Evolutionary conservation across 352 stramenopile species (phyloP).

Genomic region (Pseudoperonospora humuli): DNA sequence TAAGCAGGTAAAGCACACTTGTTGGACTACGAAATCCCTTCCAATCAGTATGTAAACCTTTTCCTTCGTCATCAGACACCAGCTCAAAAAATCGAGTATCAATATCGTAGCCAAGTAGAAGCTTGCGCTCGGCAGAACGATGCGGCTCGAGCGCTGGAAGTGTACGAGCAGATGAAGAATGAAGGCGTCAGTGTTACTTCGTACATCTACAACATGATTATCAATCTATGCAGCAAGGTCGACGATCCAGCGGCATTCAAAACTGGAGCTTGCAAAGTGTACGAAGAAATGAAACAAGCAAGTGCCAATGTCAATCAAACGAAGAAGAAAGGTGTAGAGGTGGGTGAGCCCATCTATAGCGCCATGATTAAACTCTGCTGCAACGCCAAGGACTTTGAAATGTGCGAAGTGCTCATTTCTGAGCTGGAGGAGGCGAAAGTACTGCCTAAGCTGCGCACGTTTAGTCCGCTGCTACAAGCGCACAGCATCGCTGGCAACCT

Average conservation of each 20-base stretch:
- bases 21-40: neutral
- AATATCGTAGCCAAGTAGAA: constrained; percentile 39
- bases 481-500: constrained; percentile 48
- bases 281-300: constrained; percentile 57
- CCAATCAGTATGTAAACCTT: neutral
- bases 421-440: constrained; percentile 43
- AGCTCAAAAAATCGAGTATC: constrained; percentile 28
- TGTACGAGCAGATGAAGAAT: constrained; percentile 49
- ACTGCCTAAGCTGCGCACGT: constrained; percentile 62
- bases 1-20: constrained; percentile 30
- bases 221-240: constrained; percentile 52
- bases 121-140: constrained; percentile 34
- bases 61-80: constrained; percentile 25
- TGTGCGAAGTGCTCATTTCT: constrained; percentile 38
- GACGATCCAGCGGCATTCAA: constrained; percentile 28
- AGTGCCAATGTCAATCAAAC: constrained; percentile 5
- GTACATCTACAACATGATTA: constrained; percentile 55
- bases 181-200: constrained; percentile 22
- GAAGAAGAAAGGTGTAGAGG: constrained; percentile 9
- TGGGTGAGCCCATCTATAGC: constrained; percentile 65
- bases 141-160: constrained; percentile 28
- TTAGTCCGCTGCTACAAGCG: constrained; percentile 53
- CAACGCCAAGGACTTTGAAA: constrained; percentile 48
- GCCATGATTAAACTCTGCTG: constrained; percentile 70
- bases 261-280: constrained; percentile 41